Evolutionary conservation across 2,329 filamentous ascomycete species (phyloP), one percentile per base, ranked within the genome.

Genomic region (Zymoseptoria tritici): DNA sequence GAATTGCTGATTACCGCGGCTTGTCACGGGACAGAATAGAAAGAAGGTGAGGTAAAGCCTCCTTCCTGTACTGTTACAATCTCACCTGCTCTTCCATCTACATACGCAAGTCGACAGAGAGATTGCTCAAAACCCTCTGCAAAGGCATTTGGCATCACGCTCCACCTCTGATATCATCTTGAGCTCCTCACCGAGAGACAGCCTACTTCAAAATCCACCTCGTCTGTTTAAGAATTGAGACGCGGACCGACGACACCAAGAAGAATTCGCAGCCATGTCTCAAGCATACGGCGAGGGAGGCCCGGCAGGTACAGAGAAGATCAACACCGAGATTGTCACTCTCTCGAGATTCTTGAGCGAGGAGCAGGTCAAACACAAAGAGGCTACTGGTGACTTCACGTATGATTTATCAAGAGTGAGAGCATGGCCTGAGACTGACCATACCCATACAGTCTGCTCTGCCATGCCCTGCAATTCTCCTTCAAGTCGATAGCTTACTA

Each of bases 401-500:
- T 96, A 83, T 63, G 88, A 78, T 1, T n/a, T 21, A 21, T 21
- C 26, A 52, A 24, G 52, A 60, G 54, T 13, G 46, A 22, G 51
- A 19, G 8, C 7, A 53, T 49, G 21, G 22, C 53, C 29, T 52
- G 59, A 26, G 46, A 56, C 67, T 71, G 57, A 70, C 62, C 24
- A 46, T 22, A 1, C 24, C 26, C 60, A 3, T 46, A 49, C 71
- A 97, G 92, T 71, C 84, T 99, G 57, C 85, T 99, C 61, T 97
- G 91, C 83, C 94, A 99, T 76, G 92, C 94, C 62, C 89, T 99
- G 61, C 94, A 97, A 78, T 99, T 97, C 82, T 93, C 94, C 66
- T 99, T 99, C 88, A 99, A 99, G 82, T 96, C 91, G 67, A 99
- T 99, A 76, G 91, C 94, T 70, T 96, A 97, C 83, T 99, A 97